phyloP scores from a whole-genome alignment of 2,329 filamentous ascomycete species.

The Fusarium proliferatum region DNA sequence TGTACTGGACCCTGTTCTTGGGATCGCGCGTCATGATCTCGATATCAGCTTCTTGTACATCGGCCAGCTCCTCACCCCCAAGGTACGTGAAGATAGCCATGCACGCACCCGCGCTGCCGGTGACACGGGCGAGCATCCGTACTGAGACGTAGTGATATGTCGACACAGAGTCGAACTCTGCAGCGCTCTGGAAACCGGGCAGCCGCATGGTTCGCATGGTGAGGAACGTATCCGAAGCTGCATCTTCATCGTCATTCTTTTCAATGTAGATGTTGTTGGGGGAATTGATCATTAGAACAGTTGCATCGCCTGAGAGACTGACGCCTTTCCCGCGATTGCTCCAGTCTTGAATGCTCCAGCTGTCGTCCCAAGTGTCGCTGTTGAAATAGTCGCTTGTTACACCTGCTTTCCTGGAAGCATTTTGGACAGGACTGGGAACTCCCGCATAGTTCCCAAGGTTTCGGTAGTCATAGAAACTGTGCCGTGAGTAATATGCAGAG shows the following conservation, averaged over 20 bases:
- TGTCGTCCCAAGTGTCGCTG: conserved; percentile 49
- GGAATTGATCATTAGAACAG: conserved; percentile 55
- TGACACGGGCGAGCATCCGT: conserved; percentile 63
- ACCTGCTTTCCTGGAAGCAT: conserved; percentile 42
- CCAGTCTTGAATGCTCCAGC: conserved; percentile 56
- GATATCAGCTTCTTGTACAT: conserved; percentile 64
- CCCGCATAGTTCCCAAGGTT: conserved; percentile 53
- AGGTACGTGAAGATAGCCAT: conserved; percentile 66
- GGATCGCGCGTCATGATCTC: conserved; percentile 63
- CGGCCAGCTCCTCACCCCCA: conserved; percentile 48
- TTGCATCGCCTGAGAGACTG: conserved; percentile 42
- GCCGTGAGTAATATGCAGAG: conserved; percentile 56
- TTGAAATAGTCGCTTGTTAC: conserved; percentile 55
- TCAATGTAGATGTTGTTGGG: conserved; percentile 61
- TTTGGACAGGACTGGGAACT: conserved; percentile 48
- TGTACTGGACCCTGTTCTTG: conserved; percentile 62
- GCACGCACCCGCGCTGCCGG: conserved; percentile 60
- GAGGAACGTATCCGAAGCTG: conserved; percentile 55
- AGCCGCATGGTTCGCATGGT: conserved; percentile 61
- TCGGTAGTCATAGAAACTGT: conserved; percentile 64
- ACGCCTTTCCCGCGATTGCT: conserved; percentile 52
- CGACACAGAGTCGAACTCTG: conserved; percentile 58
- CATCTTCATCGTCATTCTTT: conserved; percentile 51
- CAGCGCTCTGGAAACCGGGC: conserved; percentile 57
- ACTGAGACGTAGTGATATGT: conserved; percentile 51